Conservation (phyloP, 306 rosid species). For the Crotalaria pallida region DNA sequence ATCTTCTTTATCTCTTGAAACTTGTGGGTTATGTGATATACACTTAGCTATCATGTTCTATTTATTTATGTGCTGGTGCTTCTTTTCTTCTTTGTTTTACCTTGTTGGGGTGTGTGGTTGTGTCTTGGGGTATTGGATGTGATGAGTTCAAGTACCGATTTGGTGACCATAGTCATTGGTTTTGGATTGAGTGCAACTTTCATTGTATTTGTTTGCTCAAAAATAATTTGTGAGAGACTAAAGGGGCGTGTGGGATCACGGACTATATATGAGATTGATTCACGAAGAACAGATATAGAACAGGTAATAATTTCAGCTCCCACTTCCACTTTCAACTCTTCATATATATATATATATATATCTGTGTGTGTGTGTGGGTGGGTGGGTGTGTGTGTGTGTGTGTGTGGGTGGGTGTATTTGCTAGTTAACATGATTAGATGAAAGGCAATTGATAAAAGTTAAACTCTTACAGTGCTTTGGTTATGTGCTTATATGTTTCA, state of each 20-base stretch:
- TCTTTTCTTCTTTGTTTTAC: neutral
- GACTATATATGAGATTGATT: slow-evolving; percentile 53
- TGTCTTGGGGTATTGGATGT: slow-evolving; percentile 14
- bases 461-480: neutral
- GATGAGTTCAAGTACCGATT: slow-evolving; percentile 53
- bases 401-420: too few relatives aligned
- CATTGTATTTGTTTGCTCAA: slow-evolving; percentile 90
- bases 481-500: neutral
- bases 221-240: slow-evolving; percentile 85
- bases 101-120: slow-evolving; percentile 1
- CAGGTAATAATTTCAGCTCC: slow-evolving; percentile 52
- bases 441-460: neutral
- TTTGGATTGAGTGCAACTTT: slow-evolving; percentile 95
- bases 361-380: too few relatives aligned
- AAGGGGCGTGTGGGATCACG: slow-evolving; percentile 38
- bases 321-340: neutral
- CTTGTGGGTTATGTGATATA: slow-evolving; percentile 27
- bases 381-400: too few relatives aligned
- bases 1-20: slow-evolving; percentile 10
- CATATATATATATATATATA: neutral
- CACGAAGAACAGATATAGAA: slow-evolving; percentile 63
- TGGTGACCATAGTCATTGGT: slow-evolving; percentile 73
- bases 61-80: neutral
- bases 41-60: neutral
- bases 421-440: slow-evolving; percentile 1